These are phyloP conservation scores for Podospora fimiseda DNA, from an alignment of 495 filamentous ascomycete genomes.

Conservation along the genomic window DNA sequence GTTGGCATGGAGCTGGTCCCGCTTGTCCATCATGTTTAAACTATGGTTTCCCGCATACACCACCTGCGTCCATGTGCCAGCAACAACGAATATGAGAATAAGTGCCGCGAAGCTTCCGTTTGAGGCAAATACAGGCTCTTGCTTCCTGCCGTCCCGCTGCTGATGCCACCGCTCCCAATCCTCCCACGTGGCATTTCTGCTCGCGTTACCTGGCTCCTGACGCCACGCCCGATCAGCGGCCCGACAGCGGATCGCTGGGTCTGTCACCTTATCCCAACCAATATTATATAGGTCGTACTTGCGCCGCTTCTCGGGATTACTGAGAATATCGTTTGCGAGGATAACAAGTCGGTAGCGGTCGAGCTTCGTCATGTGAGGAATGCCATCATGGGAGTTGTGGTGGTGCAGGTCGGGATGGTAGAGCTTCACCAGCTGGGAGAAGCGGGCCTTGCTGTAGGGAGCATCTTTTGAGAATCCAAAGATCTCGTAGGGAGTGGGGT, in stretches of 20 bases:
- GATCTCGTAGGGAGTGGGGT: conserved; percentile 89
- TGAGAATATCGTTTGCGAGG: conserved; percentile 83
- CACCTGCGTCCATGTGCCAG: conserved; percentile 63
- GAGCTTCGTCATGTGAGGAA: conserved; percentile 54
- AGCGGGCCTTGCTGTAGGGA: conserved; percentile 74
- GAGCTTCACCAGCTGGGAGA: conserved; percentile 86
- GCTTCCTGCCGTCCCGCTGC: conserved; percentile 42
- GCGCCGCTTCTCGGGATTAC: conserved; percentile 65
- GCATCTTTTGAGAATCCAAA: conserved; percentile 55
- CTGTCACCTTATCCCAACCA: conserved; percentile 60
- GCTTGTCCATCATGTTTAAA: conserved; percentile 51
- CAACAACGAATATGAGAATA: conserved; percentile 55
- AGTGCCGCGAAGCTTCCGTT: conserved; percentile 69
- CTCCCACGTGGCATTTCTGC: conserved; percentile 91
- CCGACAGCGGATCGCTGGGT: conserved; percentile 32
- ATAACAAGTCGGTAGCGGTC: conserved; percentile 87
- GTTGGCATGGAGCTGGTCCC: conserved; percentile 54
- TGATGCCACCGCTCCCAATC: conserved; percentile 92
- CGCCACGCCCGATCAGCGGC: conserved; percentile 43
- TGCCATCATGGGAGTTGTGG: conserved; percentile 36
- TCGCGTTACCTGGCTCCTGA: conserved; percentile 49
- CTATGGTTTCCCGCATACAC: conserved; percentile 56
- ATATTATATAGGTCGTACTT: conserved; percentile 77
- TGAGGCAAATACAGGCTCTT: conserved; percentile 59
- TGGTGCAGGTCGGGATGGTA: conserved; percentile 82